A percentile compares a stretch with the other conserved stretches of the same genome.
Conservation (phyloP, 1,139 yeast genomes). For the Lizanozyma gosingica region DNA sequence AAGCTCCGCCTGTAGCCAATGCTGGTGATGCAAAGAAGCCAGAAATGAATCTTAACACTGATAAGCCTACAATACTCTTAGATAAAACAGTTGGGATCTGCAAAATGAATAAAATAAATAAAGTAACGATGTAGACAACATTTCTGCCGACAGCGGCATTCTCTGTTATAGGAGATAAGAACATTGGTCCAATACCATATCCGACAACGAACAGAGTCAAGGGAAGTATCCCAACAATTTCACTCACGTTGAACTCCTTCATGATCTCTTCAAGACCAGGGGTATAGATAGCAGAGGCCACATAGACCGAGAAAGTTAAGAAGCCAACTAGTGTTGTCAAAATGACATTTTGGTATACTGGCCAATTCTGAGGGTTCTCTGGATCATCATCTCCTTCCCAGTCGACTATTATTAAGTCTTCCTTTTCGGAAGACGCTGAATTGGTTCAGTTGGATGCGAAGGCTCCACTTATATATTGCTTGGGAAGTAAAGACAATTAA, state of each 20-base stretch:
- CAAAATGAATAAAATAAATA: conserved; percentile 63
- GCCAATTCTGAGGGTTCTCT: conserved; percentile 53
- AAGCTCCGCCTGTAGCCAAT: conserved; percentile 79
- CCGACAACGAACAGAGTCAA: conserved; percentile 29
- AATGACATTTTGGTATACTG: conserved; percentile 24
- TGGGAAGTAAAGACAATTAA: too few relatives aligned
- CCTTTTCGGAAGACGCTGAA: too few relatives aligned
- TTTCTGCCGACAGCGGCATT: conserved; percentile 56
- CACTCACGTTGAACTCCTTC: conserved; percentile 18
- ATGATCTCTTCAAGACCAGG: conserved; percentile 36
- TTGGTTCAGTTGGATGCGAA: too few relatives aligned
- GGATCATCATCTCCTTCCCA: conserved; percentile 50
- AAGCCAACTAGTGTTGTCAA: conserved; percentile 32
- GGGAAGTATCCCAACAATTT: conserved; percentile 23
- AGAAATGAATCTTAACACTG: conserved; percentile 68
- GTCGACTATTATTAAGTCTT: conserved; percentile 11
- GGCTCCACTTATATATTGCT: too few relatives aligned
- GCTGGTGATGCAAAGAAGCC: conserved; percentile 84
- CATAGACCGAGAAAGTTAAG: conserved; percentile 46
- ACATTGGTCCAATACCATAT: conserved; percentile 31
- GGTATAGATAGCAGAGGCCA: conserved; percentile 54
- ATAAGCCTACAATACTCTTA: conserved; percentile 44
- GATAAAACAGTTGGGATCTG: conserved; percentile 56
- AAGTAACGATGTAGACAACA: conserved; percentile 46
- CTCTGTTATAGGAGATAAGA: conserved; percentile 30